Evolutionary conservation across 192 early-diverging fungal genomes (phyloP).

Genomic region (Phycomyces blakesleeanus): DNA sequence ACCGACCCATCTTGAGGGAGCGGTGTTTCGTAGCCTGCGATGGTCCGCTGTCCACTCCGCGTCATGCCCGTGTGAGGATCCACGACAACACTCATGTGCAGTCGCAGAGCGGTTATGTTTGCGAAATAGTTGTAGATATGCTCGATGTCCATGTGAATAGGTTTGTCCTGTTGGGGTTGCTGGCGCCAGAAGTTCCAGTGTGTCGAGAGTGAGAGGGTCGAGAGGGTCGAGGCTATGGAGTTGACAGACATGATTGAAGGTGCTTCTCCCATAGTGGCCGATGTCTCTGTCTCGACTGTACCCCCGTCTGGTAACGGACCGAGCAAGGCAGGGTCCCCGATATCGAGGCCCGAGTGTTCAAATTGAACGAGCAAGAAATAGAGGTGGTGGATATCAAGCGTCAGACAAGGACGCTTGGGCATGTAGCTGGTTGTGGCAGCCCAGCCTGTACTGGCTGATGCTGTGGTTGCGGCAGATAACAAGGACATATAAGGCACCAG

Average conservation of each 20-base stretch:
- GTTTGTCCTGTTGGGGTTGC: constrained; percentile 16
- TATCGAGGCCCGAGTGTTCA: constrained; percentile 39
- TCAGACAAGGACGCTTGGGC: constrained; percentile 16
- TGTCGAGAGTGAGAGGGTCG: constrained; percentile 25
- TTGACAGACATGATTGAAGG: constrained; percentile 40
- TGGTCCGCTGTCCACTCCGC: constrained; percentile 25
- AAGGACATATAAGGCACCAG: constrained; percentile 22
- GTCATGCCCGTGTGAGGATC: constrained; percentile 22
- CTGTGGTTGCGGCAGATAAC: constrained; percentile 13
- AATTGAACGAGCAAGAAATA: constrained; percentile 42
- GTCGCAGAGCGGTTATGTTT: constrained; percentile 38
- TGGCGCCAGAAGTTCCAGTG: constrained; percentile 34
- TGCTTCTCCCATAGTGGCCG: constrained; percentile 37
- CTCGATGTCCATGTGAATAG: constrained; percentile 45
- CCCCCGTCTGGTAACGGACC: constrained; percentile 23
- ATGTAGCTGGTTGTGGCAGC: constrained; percentile 16
- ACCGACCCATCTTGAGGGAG: constrained; percentile 26
- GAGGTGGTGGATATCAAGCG: constrained; percentile 39
- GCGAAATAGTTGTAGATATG: constrained; percentile 48
- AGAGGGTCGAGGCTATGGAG: constrained; percentile 34
- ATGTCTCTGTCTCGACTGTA: constrained; percentile 31
- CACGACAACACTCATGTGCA: constrained; percentile 30
- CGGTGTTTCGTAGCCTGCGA: constrained; percentile 26
- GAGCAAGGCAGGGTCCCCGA: constrained; percentile 25
- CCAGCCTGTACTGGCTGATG: constrained; percentile 29